Evolutionary conservation across 257 asterid genomes (phyloP), one percentile per base, ranked within the genome.

Genomic region (Buddleja alternifolia): DNA sequence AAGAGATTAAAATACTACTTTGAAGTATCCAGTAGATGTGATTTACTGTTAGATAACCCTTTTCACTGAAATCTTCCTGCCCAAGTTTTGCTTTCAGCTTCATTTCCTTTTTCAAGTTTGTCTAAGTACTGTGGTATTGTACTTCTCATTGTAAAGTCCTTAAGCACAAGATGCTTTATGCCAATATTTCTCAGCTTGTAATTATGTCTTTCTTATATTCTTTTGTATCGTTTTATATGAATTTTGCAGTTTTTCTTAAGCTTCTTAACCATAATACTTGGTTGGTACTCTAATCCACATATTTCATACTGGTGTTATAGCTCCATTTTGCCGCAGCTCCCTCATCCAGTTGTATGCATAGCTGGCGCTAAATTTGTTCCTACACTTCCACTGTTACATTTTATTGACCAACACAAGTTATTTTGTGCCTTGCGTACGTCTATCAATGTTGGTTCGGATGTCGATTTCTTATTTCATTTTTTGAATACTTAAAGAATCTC

Each of bases 101-200:
- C 60, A n/a, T 55, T 50, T 59, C 23, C 9, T 41, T 58, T 51
- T 58, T 34, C 42, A 62, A 55, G 8, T 63, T 44, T 52, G 19
- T 44, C 41, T 11, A 14, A 44, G 19, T 52, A 6, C 4, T 63
- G 17, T 25, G 17, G 52, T 50, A 19, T 55, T 20, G n/a, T 36
- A 51, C 21, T 24, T 51, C 1, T 16, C 54, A 14, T 39, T 15
- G 4, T 40, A 69, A 55, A 66, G 46, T 25, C 63, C 21, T 44
- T 63, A n/a, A 21, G 20, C 42, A 45, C 25, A 36, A 40, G 37
- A 42, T 36, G 11, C 41, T 46, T 29, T 15, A 17, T 19, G 60
- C 51, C 42, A 20, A 48, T 17, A 21, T 17, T 53, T 37, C 1
- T 8, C 10, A 41, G 60, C 57, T 34, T 62, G 67, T 19, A 15